A percentile compares a stretch with the other conserved stretches of the same genome.
Evolutionary conservation across 2,329 filamentous ascomycete species (phyloP).

Genomic region (Colletotrichum spinosum): DNA sequence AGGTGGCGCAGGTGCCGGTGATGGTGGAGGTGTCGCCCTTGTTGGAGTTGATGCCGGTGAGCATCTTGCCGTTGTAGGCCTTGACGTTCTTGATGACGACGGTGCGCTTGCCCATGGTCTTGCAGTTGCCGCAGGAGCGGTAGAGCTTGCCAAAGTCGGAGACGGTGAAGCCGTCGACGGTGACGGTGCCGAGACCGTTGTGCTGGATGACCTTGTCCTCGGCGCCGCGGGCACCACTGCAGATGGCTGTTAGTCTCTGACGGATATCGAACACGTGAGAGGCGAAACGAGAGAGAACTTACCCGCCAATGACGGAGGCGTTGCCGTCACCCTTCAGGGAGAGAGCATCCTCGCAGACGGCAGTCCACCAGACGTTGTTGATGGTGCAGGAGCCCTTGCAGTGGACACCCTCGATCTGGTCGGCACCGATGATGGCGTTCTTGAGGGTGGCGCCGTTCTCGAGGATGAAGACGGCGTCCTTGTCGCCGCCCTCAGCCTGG

Average conservation of each 20-base stretch:
- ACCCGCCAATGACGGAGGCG: slow-evolving; percentile 34
- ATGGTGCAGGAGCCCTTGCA: slow-evolving; percentile 56
- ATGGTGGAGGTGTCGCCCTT: slow-evolving; percentile 38
- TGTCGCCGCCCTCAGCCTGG: slow-evolving; percentile 56
- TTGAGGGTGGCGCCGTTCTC: slow-evolving; percentile 54
- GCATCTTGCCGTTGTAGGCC: slow-evolving; percentile 39
- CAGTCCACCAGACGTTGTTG: slow-evolving; percentile 62
- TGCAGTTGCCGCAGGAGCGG: slow-evolving; percentile 39
- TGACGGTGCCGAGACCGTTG: slow-evolving; percentile 38
- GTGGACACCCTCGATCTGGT: slow-evolving; percentile 60
- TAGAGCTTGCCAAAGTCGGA: slow-evolving; percentile 39
- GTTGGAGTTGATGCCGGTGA: slow-evolving; percentile 39
- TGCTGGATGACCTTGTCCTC: slow-evolving; percentile 38
- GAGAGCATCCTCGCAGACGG: slow-evolving; percentile 53
- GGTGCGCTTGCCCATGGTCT: slow-evolving; percentile 37
- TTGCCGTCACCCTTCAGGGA: slow-evolving; percentile 36
- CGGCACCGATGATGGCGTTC: slow-evolving; percentile 59
- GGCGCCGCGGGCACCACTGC: slow-evolving; percentile 33
- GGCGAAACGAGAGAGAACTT: background rate
- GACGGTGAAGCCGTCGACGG: slow-evolving; percentile 37
- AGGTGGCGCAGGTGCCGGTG: slow-evolving; percentile 37
- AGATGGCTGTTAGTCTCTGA: background rate
- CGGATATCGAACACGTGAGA: background rate
- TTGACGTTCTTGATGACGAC: slow-evolving; percentile 39
- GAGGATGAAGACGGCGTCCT: slow-evolving; percentile 57